These are phyloP conservation scores for Zalaria sp. DNA, from an alignment of 2,329 filamentous ascomycete genomes.

Conservation along the genomic window DNA sequence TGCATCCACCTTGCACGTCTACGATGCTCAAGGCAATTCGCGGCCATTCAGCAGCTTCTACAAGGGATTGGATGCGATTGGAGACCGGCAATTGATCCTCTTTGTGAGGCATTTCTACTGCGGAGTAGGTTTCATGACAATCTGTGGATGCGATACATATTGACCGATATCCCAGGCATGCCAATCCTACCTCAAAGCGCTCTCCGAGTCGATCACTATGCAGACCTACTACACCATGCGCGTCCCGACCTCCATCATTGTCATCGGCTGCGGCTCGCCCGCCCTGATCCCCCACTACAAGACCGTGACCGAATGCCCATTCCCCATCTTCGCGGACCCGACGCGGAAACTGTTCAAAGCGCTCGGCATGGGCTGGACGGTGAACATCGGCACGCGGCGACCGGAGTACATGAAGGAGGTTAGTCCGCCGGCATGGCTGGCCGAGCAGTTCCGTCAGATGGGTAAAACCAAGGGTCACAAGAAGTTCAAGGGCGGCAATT, in stretches of 20 bases:
- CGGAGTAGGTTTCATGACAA: constrained; percentile 12
- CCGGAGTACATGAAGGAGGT: constrained; percentile 25
- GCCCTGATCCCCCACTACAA: constrained; percentile 22
- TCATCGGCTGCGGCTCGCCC: constrained; percentile 23
- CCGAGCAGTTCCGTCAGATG: constrained; percentile 14
- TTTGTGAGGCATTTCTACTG: constrained; percentile 29
- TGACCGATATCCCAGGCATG: constrained; percentile 14
- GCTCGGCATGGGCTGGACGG: constrained; percentile 18
- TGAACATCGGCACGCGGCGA: constrained; percentile 16
- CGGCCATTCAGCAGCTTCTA: constrained; percentile 51
- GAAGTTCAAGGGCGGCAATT: constrained; percentile 19
- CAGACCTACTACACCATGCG: constrained; percentile 21
- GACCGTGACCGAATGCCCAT: constrained; percentile 19
- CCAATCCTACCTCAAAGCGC: constrained; percentile 21
- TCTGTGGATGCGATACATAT: neutral
- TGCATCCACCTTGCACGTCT: constrained; percentile 28
- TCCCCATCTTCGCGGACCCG: constrained; percentile 24
- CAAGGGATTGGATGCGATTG: constrained; percentile 28
- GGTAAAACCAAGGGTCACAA: constrained; percentile 5
- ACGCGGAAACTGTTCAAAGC: constrained; percentile 19
- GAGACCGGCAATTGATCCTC: constrained; percentile 23
- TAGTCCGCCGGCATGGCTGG: constrained; percentile 14
- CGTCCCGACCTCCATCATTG: constrained; percentile 20
- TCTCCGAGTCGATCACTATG: constrained; percentile 19
- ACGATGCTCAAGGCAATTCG: constrained; percentile 46